These are phyloP conservation scores for Aspergillus asperescens DNA, from an alignment of 495 filamentous ascomycete species.

Conservation along the genomic window DNA sequence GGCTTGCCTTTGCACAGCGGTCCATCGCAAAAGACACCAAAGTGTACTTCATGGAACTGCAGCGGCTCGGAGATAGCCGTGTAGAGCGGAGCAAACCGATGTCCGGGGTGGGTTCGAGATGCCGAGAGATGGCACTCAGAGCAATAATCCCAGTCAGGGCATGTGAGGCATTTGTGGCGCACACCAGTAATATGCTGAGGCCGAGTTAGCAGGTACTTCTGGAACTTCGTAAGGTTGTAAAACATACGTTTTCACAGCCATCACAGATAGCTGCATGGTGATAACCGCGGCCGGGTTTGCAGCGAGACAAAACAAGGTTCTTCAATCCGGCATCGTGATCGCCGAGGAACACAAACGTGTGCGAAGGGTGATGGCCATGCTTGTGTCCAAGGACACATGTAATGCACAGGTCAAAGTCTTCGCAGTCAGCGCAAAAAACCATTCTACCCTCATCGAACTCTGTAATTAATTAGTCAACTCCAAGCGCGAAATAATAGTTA, in stretches of 20 bases:
- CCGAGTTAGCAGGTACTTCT: conserved; percentile 21
- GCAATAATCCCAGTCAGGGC: conserved; percentile 98
- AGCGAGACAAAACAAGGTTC: conserved; percentile 51
- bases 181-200: conserved; percentile 70
- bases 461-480: conserved; percentile 27
- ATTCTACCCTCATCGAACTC: conserved; percentile 72
- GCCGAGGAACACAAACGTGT: conserved; percentile 56
- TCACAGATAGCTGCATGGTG: conserved; percentile 89
- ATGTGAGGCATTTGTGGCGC: conserved; percentile 94
- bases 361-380: conserved; percentile 91
- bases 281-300: conserved; percentile 74
- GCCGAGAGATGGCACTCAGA: conserved; percentile 65
- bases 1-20: conserved; percentile 68
- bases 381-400: conserved; percentile 66
- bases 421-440: conserved; percentile 77
- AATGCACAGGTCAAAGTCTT: conserved; percentile 89
- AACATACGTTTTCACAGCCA: conserved; percentile 74
- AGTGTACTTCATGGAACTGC: conserved; percentile 54
- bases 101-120: conserved; percentile 63
- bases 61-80: conserved; percentile 61
- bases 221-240: background rate
- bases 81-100: conserved; percentile 88
- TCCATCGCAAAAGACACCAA: conserved; percentile 91
- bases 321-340: conserved; percentile 38
- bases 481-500: background rate